phyloP scores from a whole-genome alignment of 768 basidiomycete genomes.

The Nidula microcarpa region DNA sequence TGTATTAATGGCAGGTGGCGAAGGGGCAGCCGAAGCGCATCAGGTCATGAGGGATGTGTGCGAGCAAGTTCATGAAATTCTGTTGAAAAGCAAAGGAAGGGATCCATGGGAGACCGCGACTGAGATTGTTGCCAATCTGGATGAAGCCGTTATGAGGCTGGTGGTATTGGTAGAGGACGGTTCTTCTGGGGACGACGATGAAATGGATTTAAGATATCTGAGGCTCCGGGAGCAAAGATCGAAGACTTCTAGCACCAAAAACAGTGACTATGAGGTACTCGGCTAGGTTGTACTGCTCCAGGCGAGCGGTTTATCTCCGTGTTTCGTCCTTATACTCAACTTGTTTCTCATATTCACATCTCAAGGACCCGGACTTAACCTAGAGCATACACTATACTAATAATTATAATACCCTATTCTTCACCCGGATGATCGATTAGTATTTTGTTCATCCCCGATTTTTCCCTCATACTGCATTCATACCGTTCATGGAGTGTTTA shows the following conservation, averaged over 20 bases:
- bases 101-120: conserved; percentile 16
- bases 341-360: too few relatives aligned
- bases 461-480: too few relatives aligned
- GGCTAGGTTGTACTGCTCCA: conserved; percentile 11
- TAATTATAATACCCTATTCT: too few relatives aligned
- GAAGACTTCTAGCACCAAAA: conserved; percentile 14
- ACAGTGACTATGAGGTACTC: conserved; percentile 27
- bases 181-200: conserved; percentile 14
- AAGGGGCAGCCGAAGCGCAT: conserved; percentile 17
- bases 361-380: too few relatives aligned
- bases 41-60: conserved; percentile 16
- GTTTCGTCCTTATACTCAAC: not conserved
- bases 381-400: too few relatives aligned
- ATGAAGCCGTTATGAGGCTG: conserved; percentile 15
- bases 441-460: too few relatives aligned
- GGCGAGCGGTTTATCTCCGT: not conserved
- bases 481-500: too few relatives aligned
- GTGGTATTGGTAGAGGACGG: conserved; percentile 18
- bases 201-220: conserved; percentile 16
- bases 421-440: too few relatives aligned
- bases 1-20: conserved; percentile 9
- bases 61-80: conserved; percentile 24
- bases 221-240: conserved; percentile 16
- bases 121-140: conserved; percentile 11
- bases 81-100: conserved; percentile 14